These are phyloP conservation scores for Rhexocercosporidium sp. DNA, from an alignment of 2,329 filamentous ascomycete genomes.

Conservation along the genomic window DNA sequence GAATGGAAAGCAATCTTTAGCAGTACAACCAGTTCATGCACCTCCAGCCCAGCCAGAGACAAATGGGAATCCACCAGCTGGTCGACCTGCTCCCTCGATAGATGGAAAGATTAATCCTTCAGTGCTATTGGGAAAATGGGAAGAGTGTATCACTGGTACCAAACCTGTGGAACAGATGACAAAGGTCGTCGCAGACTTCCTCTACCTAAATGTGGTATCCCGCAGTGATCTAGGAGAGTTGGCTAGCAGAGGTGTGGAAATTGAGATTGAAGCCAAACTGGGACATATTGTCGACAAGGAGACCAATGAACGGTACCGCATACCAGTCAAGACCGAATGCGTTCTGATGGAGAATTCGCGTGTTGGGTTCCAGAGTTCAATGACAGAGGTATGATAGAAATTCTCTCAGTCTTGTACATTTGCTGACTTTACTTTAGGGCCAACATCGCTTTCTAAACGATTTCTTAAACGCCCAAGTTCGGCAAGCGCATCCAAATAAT, in stretches of 20 bases:
- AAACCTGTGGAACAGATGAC: slow-evolving; percentile 76
- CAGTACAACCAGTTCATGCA: slow-evolving; percentile 15
- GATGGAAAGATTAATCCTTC: slow-evolving; percentile 28
- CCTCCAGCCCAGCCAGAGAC: slow-evolving; percentile 31
- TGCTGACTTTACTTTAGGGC: slow-evolving; percentile 51
- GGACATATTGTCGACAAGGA: slow-evolving; percentile 79
- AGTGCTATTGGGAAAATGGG: slow-evolving; percentile 60
- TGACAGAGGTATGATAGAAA: slow-evolving; percentile 76
- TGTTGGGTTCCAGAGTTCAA: slow-evolving; percentile 81
- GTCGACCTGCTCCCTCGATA: slow-evolving; percentile 16
- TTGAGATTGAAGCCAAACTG: slow-evolving; percentile 95
- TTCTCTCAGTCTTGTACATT: neutral
- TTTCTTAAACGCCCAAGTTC: slow-evolving; percentile 76
- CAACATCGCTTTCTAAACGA: slow-evolving; percentile 87
- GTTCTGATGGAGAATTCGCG: slow-evolving; percentile 66
- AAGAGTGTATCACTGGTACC: slow-evolving; percentile 70
- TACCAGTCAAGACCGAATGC: slow-evolving; percentile 73
- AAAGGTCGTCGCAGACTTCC: slow-evolving; percentile 79
- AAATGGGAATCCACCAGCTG: slow-evolving; percentile 34
- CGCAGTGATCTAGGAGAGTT: slow-evolving; percentile 70
- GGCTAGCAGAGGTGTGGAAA: slow-evolving; percentile 67
- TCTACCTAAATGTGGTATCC: slow-evolving; percentile 73
- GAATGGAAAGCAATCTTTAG: slow-evolving; percentile 35
- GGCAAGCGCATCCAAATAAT: slow-evolving; percentile 61
- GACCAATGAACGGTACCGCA: slow-evolving; percentile 69